A percentile compares a stretch with the other conserved stretches of the same genome.
phyloP scores from a whole-genome alignment of 1,284 basidiomycete species.

The Tilletia walkeri region DNA sequence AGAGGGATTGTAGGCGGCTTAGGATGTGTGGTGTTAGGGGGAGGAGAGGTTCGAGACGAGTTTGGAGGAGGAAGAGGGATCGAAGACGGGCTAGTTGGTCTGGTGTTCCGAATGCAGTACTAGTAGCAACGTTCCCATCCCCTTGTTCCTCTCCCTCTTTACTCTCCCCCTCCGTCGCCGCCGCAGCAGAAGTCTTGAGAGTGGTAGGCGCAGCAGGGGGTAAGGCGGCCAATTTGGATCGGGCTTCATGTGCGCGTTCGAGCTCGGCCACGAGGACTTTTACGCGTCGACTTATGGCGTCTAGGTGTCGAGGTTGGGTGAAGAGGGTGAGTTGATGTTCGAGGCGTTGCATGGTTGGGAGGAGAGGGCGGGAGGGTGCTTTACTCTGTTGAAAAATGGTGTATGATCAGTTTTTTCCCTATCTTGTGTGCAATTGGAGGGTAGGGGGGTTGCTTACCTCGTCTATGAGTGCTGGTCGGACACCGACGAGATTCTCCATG shows the following conservation, averaged over 20 bases:
- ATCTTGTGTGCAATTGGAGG: background rate
- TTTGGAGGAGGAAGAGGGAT: conserved; percentile 68
- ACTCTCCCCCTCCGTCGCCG: background rate
- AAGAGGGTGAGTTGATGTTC: conserved; percentile 82
- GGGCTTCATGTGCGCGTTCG: conserved; percentile 71
- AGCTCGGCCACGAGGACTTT: conserved; percentile 90
- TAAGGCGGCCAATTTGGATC: conserved; percentile 44
- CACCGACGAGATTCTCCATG: conserved; percentile 23
- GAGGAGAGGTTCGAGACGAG: conserved; percentile 78
- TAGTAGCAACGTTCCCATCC: background rate
- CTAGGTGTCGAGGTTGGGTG: conserved; percentile 91
- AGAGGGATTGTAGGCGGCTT: conserved; percentile 77
- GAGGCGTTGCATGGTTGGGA: conserved; percentile 76
- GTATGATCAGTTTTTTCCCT: background rate
- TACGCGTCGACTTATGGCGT: conserved; percentile 89
- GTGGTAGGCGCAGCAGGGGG: background rate
- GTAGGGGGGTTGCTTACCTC: conserved; percentile 21
- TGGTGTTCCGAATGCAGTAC: conserved; percentile 31
- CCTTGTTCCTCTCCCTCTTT: background rate
- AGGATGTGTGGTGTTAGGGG: conserved; percentile 91
- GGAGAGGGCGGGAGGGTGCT: conserved; percentile 70
- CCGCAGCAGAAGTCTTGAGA: too few species aligned
- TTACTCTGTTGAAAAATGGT: conserved; percentile 17
- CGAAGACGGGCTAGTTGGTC: conserved; percentile 26
- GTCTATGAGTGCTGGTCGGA: conserved; percentile 31